phyloP scores from a whole-genome alignment of 2,329 filamentous ascomycete genomes.

The Tothia fuscella region DNA sequence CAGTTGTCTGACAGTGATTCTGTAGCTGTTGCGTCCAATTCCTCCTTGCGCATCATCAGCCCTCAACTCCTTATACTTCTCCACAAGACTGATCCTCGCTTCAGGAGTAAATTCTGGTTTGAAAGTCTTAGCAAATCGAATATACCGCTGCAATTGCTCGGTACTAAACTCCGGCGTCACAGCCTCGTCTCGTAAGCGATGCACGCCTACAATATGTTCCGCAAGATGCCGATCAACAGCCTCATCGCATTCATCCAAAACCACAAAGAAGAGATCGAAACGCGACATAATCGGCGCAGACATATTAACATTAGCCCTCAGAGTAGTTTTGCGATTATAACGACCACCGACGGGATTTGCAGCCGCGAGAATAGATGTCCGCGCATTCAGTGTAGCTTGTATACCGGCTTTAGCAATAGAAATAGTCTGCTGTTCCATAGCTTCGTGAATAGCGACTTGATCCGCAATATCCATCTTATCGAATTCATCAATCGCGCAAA shows the following conservation, averaged over 20 bases:
- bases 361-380: slow-evolving; percentile 88
- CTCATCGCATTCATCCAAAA: slow-evolving; percentile 94
- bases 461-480: slow-evolving; percentile 99
- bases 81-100: slow-evolving; percentile 72
- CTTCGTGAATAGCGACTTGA: slow-evolving; percentile 98
- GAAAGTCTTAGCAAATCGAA: slow-evolving; percentile 91
- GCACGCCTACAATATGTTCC: slow-evolving; percentile 86
- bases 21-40: slow-evolving; percentile 87
- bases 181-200: slow-evolving; percentile 84
- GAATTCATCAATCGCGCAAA: slow-evolving; percentile 97
- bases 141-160: slow-evolving; percentile 92
- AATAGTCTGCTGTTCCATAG: slow-evolving; percentile 99
- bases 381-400: slow-evolving; percentile 90
- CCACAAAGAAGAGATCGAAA: slow-evolving; percentile 97
- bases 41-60: slow-evolving; percentile 90
- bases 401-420: slow-evolving; percentile 98
- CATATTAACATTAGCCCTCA: slow-evolving; percentile 96
- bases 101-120: slow-evolving; percentile 83
- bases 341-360: slow-evolving; percentile 92
- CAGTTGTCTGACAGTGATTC: slow-evolving; percentile 91
- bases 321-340: slow-evolving; percentile 93
- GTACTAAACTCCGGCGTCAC: slow-evolving; percentile 90
- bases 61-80: slow-evolving; percentile 90
- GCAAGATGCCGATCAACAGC: slow-evolving; percentile 80
- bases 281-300: slow-evolving; percentile 97